Conservation (phyloP, 768 basidiomycete species). For the Rhodocollybia butyracea region DNA sequence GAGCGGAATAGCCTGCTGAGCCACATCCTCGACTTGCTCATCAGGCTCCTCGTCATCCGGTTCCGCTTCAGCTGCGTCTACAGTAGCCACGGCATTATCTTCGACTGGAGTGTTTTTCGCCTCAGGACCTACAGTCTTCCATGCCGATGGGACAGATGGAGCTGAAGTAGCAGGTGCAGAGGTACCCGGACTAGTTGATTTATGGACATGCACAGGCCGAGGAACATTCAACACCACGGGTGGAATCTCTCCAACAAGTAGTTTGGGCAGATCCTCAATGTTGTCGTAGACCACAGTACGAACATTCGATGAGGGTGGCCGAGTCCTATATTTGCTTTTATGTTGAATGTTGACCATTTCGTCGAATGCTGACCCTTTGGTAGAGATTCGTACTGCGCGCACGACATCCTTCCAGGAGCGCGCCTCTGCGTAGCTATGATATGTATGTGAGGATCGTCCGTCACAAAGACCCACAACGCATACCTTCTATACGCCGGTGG, state of each 20-base stretch:
- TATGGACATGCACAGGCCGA: conserved; percentile 14
- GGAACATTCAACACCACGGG: conserved; percentile 12
- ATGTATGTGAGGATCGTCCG: neutral
- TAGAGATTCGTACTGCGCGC: conserved; percentile 16
- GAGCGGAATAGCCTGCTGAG: neutral
- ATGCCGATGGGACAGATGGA: neutral
- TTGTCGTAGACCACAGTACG: conserved; percentile 27
- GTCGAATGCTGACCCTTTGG: conserved; percentile 16
- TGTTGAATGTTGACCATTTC: conserved; percentile 23
- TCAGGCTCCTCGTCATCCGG: conserved; percentile 10
- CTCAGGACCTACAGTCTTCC: no score
- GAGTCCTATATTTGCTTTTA: conserved; percentile 12
- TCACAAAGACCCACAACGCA: no score
- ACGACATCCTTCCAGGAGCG: conserved; percentile 24
- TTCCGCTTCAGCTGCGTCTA: neutral
- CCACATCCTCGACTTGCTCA: conserved; percentile 11
- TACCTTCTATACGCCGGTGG: conserved; percentile 12
- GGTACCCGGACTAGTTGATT: no score
- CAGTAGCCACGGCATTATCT: no score
- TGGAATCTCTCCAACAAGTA: conserved; percentile 17
- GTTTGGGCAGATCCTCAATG: conserved; percentile 24
- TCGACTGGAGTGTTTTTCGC: no score
- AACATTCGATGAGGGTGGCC: conserved; percentile 12
- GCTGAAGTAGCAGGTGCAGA: no score
- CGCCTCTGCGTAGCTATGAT: conserved; percentile 19